Base-by-base conservation (phyloP, 2,329 filamentous ascomycete species). In the Kalaharituber pfeilii region DNA sequence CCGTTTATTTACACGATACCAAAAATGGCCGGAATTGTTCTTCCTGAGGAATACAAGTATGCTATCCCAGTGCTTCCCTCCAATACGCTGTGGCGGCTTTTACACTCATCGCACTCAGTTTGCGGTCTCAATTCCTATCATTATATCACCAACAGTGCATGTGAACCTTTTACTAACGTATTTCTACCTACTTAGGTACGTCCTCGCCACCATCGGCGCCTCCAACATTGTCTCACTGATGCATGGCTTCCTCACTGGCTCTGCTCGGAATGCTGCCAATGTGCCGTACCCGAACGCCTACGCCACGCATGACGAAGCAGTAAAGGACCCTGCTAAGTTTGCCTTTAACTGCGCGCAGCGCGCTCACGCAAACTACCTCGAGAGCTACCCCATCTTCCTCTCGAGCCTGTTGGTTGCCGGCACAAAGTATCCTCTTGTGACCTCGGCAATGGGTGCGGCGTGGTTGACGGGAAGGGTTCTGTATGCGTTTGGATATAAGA, bases 341-440 rank as follows among this genome's bases (percentile, higher is more conserved):
- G 64, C 66, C 52, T 82, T 82, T 70, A 83, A 83, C 71, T 81
- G 78, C 69, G 75, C 75, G 52, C 78, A 81, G 63, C 75, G 77
- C 49, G 73, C 77, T 8, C 80, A 83, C 65, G 68, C 70, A 62
- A 81, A 82, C 71, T 82, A 73, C 68, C 72, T 71, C 59, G 80
- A 83, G 70, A 80, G 77, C 67, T 69, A 76, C 30, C 68, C 73
- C 7, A 69, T 76, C 2, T 71, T 76, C 64, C 63, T 81, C 9
- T 28, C 54, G 20, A 51, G 60, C 26, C 56, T 62, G 49, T 33
- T 60, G 24, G 71, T 82, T 61, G 68, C 75, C 8, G 79, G 80
- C 28, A 64, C 81, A 24, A 65, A 67, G 33, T 79, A 71, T 65
- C 80, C 80, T 2, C 55, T 72, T 5, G 66, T 68, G 20, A 69